Evolutionary conservation across 2,329 filamentous ascomycete genomes (phyloP), one percentile per base, ranked within the genome.

Genomic region (Metarhizium anisopliae): DNA sequence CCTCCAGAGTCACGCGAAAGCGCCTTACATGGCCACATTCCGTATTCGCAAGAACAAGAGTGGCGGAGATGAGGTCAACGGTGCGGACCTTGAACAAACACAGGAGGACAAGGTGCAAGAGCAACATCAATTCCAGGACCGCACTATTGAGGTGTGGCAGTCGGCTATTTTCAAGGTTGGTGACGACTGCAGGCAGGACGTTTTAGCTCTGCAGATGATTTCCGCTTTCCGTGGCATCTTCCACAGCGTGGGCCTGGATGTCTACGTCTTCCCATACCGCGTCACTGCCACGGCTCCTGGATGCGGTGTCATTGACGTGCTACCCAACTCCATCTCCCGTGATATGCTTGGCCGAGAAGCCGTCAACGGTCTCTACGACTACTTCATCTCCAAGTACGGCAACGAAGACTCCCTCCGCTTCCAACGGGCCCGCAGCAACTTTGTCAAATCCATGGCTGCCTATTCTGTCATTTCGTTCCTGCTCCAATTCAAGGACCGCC

Each of bases 151-250:
- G 70, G 87, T 93, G n/a, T 97, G 94, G 95, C 94, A 99, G 71
- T 95, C 91, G 2, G 94, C 93, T 56, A 99, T 99, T 67, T 99
- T 99, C 84, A 99, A 99, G 71, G 95, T 99, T 51, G 94, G 94
- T 59, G 94, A 99, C 68, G 94, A 99, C 71, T 97, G 94, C 69
- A 87, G 94, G 52, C 94, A 99, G 73, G 95, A 99, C 65, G 89
- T 99, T 53, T 79, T 99, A 58, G 94, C 94, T 2, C 77, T 99
- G 59, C 94, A 99, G 72, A 95, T 99, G 87, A 96, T 99, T 68
- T 87, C 94, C 0, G 91, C 92, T 1, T 99, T 99, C 78, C 86
- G 94, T 29, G 92, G 92, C 60, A 99, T 99, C 65, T 99, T 97
- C 79, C 89, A 95, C 69, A 87, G 84, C 61, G 89, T 97, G 45